Percentiles rank a stretch among this genome's conserved stretches.
phyloP scores from a whole-genome alignment of 352 stramenopile genomes.

The Stephanocyclus meneghinianus region DNA sequence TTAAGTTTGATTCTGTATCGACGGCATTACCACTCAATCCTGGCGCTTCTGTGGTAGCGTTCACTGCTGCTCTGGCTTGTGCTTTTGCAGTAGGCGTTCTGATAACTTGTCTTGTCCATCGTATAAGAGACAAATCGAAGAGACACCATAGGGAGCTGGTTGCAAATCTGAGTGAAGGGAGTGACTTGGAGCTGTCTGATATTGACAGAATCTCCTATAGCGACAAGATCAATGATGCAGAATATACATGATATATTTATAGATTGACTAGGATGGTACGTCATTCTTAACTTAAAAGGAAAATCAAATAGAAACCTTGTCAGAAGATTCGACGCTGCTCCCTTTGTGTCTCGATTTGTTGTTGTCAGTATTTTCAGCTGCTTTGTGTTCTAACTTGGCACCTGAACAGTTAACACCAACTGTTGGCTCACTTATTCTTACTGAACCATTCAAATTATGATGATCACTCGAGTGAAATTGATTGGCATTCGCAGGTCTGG shows the following conservation, averaged over 20 bases:
- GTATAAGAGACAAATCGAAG: neutral
- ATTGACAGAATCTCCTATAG: constrained; percentile 5
- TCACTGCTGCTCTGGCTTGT: constrained; percentile 17
- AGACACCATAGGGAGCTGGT: constrained; percentile 1
- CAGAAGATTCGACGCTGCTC: no score
- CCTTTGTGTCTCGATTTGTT: no score
- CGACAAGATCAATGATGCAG: constrained; percentile 4
- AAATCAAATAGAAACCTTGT: no score
- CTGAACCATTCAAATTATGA: no score
- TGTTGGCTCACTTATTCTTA: no score
- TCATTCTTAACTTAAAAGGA: no score
- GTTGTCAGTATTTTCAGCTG: no score
- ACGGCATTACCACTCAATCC: neutral
- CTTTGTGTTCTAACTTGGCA: no score
- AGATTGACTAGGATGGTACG: neutral
- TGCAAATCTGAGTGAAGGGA: neutral
- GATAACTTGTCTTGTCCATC: constrained; percentile 2
- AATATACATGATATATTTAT: constrained; percentile 1
- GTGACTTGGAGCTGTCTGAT: constrained; percentile 14
- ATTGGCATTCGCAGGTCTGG: neutral
- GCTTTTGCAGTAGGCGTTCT: constrained; percentile 35
- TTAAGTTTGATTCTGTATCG: neutral
- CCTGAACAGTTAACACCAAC: no score
- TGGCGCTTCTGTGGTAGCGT: neutral
- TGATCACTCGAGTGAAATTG: neutral